Evolutionary conservation across 2,329 filamentous ascomycete species (phyloP).

Genomic region (Aspergillus aculeatinus): DNA sequence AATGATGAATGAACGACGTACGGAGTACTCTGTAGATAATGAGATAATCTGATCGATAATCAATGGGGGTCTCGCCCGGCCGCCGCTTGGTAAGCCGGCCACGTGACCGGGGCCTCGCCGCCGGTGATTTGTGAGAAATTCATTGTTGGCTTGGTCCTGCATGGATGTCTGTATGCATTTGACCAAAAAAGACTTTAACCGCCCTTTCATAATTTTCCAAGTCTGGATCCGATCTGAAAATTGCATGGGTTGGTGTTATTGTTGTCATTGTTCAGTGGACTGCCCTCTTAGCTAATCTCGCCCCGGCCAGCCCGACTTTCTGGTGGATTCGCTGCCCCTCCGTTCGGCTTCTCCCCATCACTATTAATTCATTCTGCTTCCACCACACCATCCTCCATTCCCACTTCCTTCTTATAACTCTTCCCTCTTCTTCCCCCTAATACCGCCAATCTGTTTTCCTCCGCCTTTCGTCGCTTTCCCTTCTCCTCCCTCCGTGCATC

Average conservation of each 20-base stretch:
- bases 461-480: constrained; percentile 67
- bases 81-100: constrained; percentile 15
- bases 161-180: too few species aligned
- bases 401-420: neutral
- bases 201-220: constrained; percentile 8
- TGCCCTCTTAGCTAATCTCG: constrained; percentile 21
- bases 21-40: neutral
- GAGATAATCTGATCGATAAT: constrained; percentile 15
- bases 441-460: constrained; percentile 90
- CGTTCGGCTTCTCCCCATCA: constrained; percentile 16
- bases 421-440: constrained; percentile 12
- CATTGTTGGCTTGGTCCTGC: too few species aligned
- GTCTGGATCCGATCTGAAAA: neutral
- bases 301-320: constrained; percentile 16
- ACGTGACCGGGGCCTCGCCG: constrained; percentile 22
- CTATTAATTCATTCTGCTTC: constrained; percentile 16
- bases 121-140: constrained; percentile 10
- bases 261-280: neutral
- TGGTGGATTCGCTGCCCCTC: constrained; percentile 13
- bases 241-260: too few species aligned
- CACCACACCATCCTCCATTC: constrained; percentile 4
- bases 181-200: neutral
- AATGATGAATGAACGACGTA: neutral
- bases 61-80: constrained; percentile 22
- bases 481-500: constrained; percentile 67